Base-by-base conservation (phyloP, 2,329 filamentous ascomycete species). In the Fusarium heterosporum region DNA sequence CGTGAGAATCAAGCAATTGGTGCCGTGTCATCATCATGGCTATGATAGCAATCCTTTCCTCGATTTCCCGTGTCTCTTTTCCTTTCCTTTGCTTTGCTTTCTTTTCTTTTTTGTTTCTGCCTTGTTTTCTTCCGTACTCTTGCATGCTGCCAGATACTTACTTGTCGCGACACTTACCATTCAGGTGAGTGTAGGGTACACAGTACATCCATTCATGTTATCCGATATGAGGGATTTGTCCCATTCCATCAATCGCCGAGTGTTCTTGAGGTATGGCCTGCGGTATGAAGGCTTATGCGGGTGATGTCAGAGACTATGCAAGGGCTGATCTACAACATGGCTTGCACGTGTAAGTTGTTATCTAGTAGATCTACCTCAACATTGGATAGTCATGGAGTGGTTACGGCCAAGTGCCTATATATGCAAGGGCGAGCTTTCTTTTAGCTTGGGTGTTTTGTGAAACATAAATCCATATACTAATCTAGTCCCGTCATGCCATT, bases 221-320 rank as follows among this genome's bases (percentile, higher is more conserved):
- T 43, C 30, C 30, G 42, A 29, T 32, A 19, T 14, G 32, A 41
- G 30, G 17, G 14, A 49, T 61, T 29, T 25, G 36, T 17, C 41
- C 30, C 65, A 68, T 68, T 68, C 64, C 64, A 61, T 34, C 26
- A 48, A 41, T 43, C 11, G 19, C 30, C n/a, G 40, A 41, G 42
- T 34, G 28, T 12, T 36, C 16, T 16, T 28, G 49, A 34, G 19
- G 19, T 28, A 43, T 29, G n/a, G 4, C 19, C n/a, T 17, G 19
- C 48, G 64, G 60, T 32, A 66, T 68, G 60, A 17, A 51, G 60
- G 64, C 43, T 64, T 61, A 34, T n/a, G 43, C 49, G n/a, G 41
- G 32, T 46, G 46, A 39, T 42, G 52, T 49, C 26, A 36, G 30
- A 32, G 34, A 19, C 17, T 22, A 54, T 34, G 61, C 60, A 51